Base-by-base conservation (phyloP, 2,329 filamentous ascomycete species). In the Acrocalymma vagum region DNA sequence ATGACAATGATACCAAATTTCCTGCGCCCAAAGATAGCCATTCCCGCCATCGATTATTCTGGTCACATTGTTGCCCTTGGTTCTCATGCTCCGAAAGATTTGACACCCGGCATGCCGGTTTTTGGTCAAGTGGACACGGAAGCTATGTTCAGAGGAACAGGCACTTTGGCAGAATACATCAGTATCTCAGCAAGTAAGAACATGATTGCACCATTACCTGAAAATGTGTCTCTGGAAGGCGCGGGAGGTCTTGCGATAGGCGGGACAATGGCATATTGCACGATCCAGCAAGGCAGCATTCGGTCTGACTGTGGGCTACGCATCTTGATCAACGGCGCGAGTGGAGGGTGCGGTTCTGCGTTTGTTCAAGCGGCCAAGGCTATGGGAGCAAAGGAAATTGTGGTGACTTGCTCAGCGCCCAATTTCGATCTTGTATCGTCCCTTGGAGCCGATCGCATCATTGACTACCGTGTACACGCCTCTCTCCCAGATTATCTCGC, bases 251-350 rank as follows among this genome's bases (percentile, higher is more conserved):
- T 72, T 18, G 39, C 66, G 14, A 51, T 70, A 16, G 60, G 66
- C 7, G 71, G 61, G 7, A 57, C 65, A 45, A 72, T 72, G n/a
- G 72, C 73, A 16, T 43, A 67, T 33, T 53, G 65, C 34, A 55
- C 72, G 29, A 40, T 71, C 2, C 44, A 55, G 13, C 59, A 62
- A 20, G 65, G 71, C 2, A 58, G 48, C 3, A 47, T 67, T 29
- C 58, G 65, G 34, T 23, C 42, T 6, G 68, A 71, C 0, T 55
- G 65, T 7, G 69, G 72, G 0, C 55, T 65, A 6, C 60, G 69
- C 1, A 72, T 78, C 18, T 50, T 80, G 29, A 63, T 80, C 6
- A 77, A 79, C 45, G 78, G 75, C 4, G 77, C 75, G 15, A 78
- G 76, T 49, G 77, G 78, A 2, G 77, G 75, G 9, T 73, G 79